Conservation (phyloP, 75 land plant species). For the Sequoia sempervirens region DNA sequence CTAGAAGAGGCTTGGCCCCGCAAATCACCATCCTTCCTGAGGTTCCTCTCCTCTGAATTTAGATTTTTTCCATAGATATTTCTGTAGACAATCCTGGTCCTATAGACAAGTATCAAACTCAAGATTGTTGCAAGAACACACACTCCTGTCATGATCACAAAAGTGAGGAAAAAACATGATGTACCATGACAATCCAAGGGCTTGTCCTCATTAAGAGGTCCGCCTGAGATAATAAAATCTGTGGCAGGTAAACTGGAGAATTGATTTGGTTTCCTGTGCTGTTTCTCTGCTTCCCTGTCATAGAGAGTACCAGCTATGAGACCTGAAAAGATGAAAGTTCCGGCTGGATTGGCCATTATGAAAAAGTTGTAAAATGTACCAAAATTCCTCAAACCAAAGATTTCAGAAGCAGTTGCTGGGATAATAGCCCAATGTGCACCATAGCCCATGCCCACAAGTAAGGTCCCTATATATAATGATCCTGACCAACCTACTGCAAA, state of each 20-base stretch:
- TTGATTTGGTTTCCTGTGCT: slow-evolving; percentile 4
- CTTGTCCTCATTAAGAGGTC: slow-evolving; percentile 3
- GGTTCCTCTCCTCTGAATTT: slow-evolving; percentile 5
- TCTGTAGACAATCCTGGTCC: slow-evolving; percentile 35
- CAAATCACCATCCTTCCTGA: background rate
- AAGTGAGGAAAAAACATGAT: slow-evolving; percentile 31
- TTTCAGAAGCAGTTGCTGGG: slow-evolving; percentile 46
- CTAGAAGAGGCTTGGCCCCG: slow-evolving; percentile 7
- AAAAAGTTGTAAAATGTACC: slow-evolving; percentile 46
- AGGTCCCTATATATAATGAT: slow-evolving; percentile 34
- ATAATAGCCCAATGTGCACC: slow-evolving; percentile 52
- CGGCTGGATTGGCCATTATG: slow-evolving; percentile 33
- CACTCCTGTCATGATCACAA: slow-evolving; percentile 42
- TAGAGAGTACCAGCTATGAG: slow-evolving; percentile 35
- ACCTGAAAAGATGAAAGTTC: slow-evolving; percentile 38
- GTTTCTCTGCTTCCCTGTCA: slow-evolving; percentile 41
- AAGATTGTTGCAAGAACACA: slow-evolving; percentile 32
- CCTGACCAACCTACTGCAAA: slow-evolving; percentile 42
- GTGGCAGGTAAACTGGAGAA: background rate
- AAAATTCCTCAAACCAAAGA: slow-evolving; percentile 46
- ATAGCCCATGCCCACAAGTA: slow-evolving; percentile 47
- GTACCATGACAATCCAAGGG: slow-evolving; percentile 19
- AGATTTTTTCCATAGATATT: slow-evolving; percentile 33
- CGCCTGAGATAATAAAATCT: slow-evolving; percentile 3
- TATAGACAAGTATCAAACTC: slow-evolving; percentile 18